phyloP scores from a whole-genome alignment of 441 rosid genomes.

The Raphanus hybrid region DNA sequence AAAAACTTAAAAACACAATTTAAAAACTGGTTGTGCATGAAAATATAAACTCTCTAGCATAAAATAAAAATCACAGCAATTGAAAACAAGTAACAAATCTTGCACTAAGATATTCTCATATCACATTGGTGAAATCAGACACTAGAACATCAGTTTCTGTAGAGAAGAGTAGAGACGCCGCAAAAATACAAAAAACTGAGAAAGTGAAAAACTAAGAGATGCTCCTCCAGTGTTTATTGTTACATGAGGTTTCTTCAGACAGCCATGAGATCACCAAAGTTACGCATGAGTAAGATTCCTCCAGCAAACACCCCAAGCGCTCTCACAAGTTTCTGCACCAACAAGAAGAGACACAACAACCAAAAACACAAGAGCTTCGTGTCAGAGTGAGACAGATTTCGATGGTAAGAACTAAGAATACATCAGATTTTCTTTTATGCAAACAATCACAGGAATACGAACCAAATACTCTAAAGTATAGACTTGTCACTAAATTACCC shows the following conservation, averaged over 20 bases:
- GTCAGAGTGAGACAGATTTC: constrained; percentile 7
- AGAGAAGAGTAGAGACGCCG: not conserved
- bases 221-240: not conserved
- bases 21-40: not conserved
- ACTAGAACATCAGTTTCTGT: not conserved
- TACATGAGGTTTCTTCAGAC: constrained; percentile 43
- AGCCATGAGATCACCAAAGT: constrained; percentile 82
- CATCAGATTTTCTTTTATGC: not conserved
- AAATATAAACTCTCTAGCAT: not conserved
- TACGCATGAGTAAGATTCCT: constrained; percentile 77
- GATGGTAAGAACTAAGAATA: not conserved
- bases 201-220: constrained; percentile 7
- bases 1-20: too few species aligned
- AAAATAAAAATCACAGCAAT: not conserved
- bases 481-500: not conserved
- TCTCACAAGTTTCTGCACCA: constrained; percentile 70
- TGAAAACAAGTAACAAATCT: constrained; percentile 7
- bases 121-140: constrained; percentile 6
- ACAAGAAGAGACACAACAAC: not conserved
- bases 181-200: not conserved
- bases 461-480: not conserved
- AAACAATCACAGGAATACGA: not conserved
- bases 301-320: constrained; percentile 78
- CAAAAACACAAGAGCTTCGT: not conserved
- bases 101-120: not conserved